Evolutionary conservation across 139 green algal species (phyloP).

Genomic region (Tetraselmis striata): DNA sequence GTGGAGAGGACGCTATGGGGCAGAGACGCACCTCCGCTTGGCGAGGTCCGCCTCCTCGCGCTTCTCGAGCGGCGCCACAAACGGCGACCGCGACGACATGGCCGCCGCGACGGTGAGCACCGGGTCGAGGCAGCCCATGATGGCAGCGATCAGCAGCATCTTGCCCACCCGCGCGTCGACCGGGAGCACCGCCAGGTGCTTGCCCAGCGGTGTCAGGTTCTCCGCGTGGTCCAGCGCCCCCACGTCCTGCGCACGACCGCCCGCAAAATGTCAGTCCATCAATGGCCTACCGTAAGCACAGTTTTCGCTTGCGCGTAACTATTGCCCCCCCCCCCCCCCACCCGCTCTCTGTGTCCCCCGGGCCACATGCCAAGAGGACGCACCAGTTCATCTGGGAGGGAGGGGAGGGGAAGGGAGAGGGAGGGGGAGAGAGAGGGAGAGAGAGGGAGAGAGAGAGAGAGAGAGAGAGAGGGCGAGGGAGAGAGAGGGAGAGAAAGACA

Average conservation of each 20-base stretch:
- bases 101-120: constrained; percentile 30
- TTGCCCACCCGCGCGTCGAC: constrained; percentile 33
- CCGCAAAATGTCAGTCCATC: too few species aligned
- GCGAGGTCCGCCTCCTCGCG: constrained; percentile 24
- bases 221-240: constrained; percentile 29
- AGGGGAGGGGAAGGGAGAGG: neutral
- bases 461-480: too few species aligned
- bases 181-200: constrained; percentile 25
- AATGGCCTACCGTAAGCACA: too few species aligned
- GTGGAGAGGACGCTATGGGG: too few species aligned
- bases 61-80: constrained; percentile 12
- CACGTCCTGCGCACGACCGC: constrained; percentile 6
- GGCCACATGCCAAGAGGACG: too few species aligned
- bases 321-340: too few species aligned
- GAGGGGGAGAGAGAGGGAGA: neutral
- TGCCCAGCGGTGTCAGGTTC: constrained; percentile 28
- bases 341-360: too few species aligned
- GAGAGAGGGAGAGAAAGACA: too few species aligned
- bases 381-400: neutral
- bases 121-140: constrained; percentile 33
- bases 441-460: too few species aligned
- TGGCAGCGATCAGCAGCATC: constrained; percentile 38
- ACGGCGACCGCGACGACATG: constrained; percentile 9
- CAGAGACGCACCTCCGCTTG: neutral
- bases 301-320: too few species aligned